A percentile compares a stretch with the other conserved stretches of the same genome.
Evolutionary conservation across 2,329 filamentous ascomycete species (phyloP).

Genomic region (Hypoxylon sp.): DNA sequence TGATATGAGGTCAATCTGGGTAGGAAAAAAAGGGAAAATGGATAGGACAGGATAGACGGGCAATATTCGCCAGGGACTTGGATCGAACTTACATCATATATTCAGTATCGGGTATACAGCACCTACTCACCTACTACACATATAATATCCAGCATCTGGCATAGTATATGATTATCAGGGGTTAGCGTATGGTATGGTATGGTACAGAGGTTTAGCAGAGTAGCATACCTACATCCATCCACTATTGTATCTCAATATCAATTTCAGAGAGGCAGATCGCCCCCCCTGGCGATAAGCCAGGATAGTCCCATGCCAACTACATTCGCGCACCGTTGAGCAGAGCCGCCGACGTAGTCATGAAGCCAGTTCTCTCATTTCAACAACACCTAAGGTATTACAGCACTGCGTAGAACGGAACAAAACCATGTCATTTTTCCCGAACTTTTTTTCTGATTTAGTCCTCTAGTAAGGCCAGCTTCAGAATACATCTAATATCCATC

Average conservation of each 20-base stretch:
- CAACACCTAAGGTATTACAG: constrained; percentile 2
- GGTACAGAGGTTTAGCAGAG: not conserved
- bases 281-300: not conserved
- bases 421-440: constrained; percentile 16
- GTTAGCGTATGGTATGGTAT: not conserved
- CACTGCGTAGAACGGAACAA: constrained; percentile 18
- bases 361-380: constrained; percentile 28
- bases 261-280: not conserved
- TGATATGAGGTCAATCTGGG: not conserved
- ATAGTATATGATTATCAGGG: constrained; percentile 6
- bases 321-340: not conserved
- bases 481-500: constrained; percentile 36
- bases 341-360: constrained; percentile 7
- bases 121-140: not conserved
- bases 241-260: not conserved
- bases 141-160: constrained; percentile 21
- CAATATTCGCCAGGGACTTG: constrained; percentile 1
- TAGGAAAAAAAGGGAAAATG: not conserved
- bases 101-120: constrained; percentile 10
- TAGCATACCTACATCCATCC: not conserved
- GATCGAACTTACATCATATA: constrained; percentile 1
- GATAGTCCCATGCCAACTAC: not conserved
- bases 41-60: constrained; percentile 1
- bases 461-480: constrained; percentile 40
- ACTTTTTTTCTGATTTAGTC: constrained; percentile 26